Base-by-base conservation (phyloP, 805 yeast genomes). In the Yarrowia porcina region DNA sequence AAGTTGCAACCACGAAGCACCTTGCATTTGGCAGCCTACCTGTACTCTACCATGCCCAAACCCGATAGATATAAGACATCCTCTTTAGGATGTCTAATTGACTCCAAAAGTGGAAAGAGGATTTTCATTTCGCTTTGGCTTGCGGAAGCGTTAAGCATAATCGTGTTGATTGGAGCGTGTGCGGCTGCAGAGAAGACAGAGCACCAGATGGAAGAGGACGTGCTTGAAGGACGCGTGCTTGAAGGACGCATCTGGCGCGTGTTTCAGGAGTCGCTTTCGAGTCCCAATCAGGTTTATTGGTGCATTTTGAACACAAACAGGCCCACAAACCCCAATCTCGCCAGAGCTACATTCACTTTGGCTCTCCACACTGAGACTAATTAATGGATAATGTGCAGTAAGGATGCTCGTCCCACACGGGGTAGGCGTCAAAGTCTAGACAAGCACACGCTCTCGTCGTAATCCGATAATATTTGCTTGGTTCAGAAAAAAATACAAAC, bases 81-180 rank as follows among this genome's bases (percentile, higher is more conserved):
- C 36, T 12, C 5, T 18, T 45, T 45, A 35, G 52, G 52, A 45
- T 10, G 33, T 44, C 18, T 18, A 30, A 45, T 30, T 45, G 36
- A 36, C 7, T 45, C 52, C 52, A 5, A 45, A 45, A 25, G 7
- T 28, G 52, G 52, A 45, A 45, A 36, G 12, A 9, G 8, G 36
- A 27, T 45, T 30, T 20, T 27, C 49, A 17, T 44, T 28, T 20
- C n/a, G 17, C 52, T 8, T 45, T 45, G 36, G 52, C 25, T 45
- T 45, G 52, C 52, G 36, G 36, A 45, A 45, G 52, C n/a, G 33
- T 45, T 45, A 45, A 45, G 52, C 52, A 45, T 45, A 45, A 45
- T 44, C n/a, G 50, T 8, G 28, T 11, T 1, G 41, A n/a, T 23
- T 15, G 28, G 11, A 18, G 23, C n/a, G 9, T 20, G 52, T 45